phyloP scores from a whole-genome alignment of 2,329 filamentous ascomycete species.

The Colletotrichum endophyticum region DNA sequence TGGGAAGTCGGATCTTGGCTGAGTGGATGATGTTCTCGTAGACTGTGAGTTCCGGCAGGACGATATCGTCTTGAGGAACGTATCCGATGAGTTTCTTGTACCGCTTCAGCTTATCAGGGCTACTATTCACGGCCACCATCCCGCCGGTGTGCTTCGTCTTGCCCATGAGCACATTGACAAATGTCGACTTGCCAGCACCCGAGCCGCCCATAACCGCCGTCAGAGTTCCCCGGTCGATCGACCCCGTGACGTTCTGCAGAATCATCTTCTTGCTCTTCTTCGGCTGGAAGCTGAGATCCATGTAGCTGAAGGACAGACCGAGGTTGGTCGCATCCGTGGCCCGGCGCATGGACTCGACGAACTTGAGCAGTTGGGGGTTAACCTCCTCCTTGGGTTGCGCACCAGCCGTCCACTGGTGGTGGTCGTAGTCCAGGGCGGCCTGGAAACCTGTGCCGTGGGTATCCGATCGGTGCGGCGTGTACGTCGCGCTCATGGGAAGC shows the following conservation, averaged over 20 bases:
- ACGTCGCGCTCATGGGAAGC: slow-evolving; percentile 35
- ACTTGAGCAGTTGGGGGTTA: slow-evolving; percentile 47
- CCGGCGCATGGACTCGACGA: slow-evolving; percentile 57
- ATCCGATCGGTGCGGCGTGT: slow-evolving; percentile 26
- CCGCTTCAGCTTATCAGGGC: slow-evolving; percentile 48
- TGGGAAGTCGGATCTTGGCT: slow-evolving; percentile 57
- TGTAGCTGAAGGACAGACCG: slow-evolving; percentile 59
- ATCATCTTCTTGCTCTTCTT: slow-evolving; percentile 49
- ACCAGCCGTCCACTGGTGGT: slow-evolving; percentile 24
- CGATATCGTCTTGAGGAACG: slow-evolving; percentile 66
- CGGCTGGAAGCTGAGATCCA: slow-evolving; percentile 53
- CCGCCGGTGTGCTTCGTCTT: slow-evolving; percentile 57
- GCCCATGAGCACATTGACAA: slow-evolving; percentile 67
- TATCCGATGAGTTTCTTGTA: slow-evolving; percentile 67
- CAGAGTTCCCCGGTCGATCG: slow-evolving; percentile 58
- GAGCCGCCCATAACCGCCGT: slow-evolving; percentile 65
- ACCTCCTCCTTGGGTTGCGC: slow-evolving; percentile 29
- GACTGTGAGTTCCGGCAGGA: slow-evolving; percentile 64
- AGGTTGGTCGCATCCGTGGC: slow-evolving; percentile 56
- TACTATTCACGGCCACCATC: slow-evolving; percentile 57
- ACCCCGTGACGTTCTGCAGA: slow-evolving; percentile 57
- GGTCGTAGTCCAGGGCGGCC: slow-evolving; percentile 36
- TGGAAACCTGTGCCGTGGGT: slow-evolving; percentile 33
- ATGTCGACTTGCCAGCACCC: slow-evolving; percentile 64
- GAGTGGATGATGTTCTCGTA: slow-evolving; percentile 67